A percentile compares a stretch with the other conserved stretches of the same genome.
These are phyloP conservation scores for Globisporangium viniferum DNA, from an alignment of 352 stramenopile species.

Conservation along the genomic window DNA sequence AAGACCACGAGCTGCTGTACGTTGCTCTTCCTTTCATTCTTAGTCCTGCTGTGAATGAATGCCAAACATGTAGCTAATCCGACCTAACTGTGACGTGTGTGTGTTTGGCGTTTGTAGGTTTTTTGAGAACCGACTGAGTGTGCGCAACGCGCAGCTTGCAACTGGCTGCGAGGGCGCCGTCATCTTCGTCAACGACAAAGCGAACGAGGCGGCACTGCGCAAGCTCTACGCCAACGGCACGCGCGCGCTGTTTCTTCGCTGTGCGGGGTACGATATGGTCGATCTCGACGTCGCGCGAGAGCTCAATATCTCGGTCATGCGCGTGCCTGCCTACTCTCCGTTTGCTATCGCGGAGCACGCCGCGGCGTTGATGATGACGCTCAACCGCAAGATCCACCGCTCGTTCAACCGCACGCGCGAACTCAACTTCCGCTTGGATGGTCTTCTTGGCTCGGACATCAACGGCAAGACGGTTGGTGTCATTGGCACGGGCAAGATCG, in stretches of 20 bases:
- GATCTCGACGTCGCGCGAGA: background rate
- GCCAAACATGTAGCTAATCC: background rate
- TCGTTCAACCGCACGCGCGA: background rate
- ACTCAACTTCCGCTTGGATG: background rate
- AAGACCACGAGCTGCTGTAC: conserved; percentile 47
- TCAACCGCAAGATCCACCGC: background rate
- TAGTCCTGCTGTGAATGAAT: background rate
- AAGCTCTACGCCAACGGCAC: conserved; percentile 48
- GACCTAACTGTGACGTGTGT: background rate
- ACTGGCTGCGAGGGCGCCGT: conserved; percentile 58
- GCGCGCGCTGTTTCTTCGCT: conserved; percentile 72
- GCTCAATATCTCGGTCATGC: background rate
- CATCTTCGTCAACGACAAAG: conserved; percentile 88
- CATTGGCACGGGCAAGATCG: background rate
- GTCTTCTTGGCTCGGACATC: background rate
- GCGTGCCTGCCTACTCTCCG: background rate
- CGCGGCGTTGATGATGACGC: background rate
- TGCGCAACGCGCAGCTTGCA: conserved; percentile 47
- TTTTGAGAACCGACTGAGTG: conserved; percentile 49
- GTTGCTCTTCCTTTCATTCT: conserved; percentile 16
- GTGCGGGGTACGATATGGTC: conserved; percentile 35
- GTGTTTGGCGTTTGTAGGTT: conserved; percentile 27
- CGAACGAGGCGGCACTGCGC: conserved; percentile 56
- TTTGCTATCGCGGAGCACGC: background rate
- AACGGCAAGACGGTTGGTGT: background rate